Evolutionary conservation across 768 basidiomycete species (phyloP).

Genomic region (Leccinum variicolor): DNA sequence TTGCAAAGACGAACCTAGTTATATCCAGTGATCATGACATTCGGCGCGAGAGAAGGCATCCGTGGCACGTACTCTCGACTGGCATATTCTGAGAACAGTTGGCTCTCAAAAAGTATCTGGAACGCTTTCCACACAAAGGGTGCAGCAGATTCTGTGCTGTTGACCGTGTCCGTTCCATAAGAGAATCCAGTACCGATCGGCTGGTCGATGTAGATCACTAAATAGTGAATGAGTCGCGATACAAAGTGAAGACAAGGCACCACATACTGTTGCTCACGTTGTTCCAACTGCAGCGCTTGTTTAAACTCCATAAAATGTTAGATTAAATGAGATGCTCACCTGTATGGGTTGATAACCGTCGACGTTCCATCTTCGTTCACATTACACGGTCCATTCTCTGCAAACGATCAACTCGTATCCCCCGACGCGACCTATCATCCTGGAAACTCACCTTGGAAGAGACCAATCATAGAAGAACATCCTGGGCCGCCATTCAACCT

Average conservation of each 20-base stretch:
- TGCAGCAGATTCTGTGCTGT: conserved; percentile 49
- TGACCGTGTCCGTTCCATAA: conserved; percentile 53
- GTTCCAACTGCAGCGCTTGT: conserved; percentile 52
- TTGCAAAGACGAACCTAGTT: conserved; percentile 56
- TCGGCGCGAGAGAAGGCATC: neutral
- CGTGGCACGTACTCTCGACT: conserved; percentile 44
- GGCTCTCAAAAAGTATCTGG: conserved; percentile 59
- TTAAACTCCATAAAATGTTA: neutral
- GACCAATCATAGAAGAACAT: conserved; percentile 61
- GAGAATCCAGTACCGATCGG: conserved; percentile 68
- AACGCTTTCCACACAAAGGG: conserved; percentile 59
- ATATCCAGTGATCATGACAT: neutral
- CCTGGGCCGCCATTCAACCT: conserved; percentile 63
- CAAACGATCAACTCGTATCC: neutral
- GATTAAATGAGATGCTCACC: conserved; percentile 31
- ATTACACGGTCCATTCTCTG: conserved; percentile 63
- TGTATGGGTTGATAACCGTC: conserved; percentile 58
- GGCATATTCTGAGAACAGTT: conserved; percentile 47
- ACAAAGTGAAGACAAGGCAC: neutral
- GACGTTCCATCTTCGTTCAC: conserved; percentile 53
- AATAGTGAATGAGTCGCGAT: neutral
- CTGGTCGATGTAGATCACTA: conserved; percentile 71
- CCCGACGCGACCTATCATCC: neutral
- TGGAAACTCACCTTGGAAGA: conserved; percentile 50
- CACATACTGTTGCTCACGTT: conserved; percentile 59